Conservation (phyloP, 2,329 filamentous ascomycete species). For the Trichoderma harzianum region DNA sequence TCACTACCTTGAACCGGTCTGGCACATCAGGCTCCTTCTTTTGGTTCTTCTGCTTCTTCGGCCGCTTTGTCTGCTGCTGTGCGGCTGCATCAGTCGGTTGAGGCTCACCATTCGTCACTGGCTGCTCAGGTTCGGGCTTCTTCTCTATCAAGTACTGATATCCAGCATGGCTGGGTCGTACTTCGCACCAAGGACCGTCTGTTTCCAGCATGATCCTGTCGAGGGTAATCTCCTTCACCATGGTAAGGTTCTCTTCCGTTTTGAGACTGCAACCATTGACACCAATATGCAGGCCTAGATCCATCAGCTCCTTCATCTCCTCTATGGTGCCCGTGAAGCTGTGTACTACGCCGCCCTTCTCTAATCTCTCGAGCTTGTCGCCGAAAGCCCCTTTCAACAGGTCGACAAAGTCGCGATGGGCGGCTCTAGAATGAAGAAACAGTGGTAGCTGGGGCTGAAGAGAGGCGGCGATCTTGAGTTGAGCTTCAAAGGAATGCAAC, state of each 20-base stretch:
- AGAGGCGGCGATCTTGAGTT: slow-evolving; percentile 72
- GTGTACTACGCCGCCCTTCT: slow-evolving; percentile 81
- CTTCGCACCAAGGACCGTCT: slow-evolving; percentile 97
- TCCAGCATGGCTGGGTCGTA: slow-evolving; percentile 82
- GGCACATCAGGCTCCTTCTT: slow-evolving; percentile 65
- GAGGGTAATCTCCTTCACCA: slow-evolving; percentile 75
- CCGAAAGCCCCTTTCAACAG: slow-evolving; percentile 61
- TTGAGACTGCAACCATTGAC: slow-evolving; percentile 97
- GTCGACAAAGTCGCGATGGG: slow-evolving; percentile 76
- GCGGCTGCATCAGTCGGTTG: slow-evolving; percentile 18
- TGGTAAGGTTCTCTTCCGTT: slow-evolving; percentile 83
- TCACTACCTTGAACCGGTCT: slow-evolving; percentile 74
- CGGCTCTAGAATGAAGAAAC: slow-evolving; percentile 88
- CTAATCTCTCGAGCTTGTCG: slow-evolving; percentile 59
- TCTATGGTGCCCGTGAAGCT: slow-evolving; percentile 86
- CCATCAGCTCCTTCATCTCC: slow-evolving; percentile 78
- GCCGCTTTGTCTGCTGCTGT: slow-evolving; percentile 30
- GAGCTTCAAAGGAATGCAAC: slow-evolving; percentile 77
- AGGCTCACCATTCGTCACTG: slow-evolving; percentile 25
- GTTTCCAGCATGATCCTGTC: slow-evolving; percentile 90
- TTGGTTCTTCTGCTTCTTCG: slow-evolving; percentile 46
- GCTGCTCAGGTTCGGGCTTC: slow-evolving; percentile 28
- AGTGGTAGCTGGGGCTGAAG: slow-evolving; percentile 74
- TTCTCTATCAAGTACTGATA: slow-evolving; percentile 62
- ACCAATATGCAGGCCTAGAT: slow-evolving; percentile 83